These are phyloP conservation scores for Alternaria gaisen DNA, from an alignment of 2,329 filamentous ascomycete species.

Conservation along the genomic window DNA sequence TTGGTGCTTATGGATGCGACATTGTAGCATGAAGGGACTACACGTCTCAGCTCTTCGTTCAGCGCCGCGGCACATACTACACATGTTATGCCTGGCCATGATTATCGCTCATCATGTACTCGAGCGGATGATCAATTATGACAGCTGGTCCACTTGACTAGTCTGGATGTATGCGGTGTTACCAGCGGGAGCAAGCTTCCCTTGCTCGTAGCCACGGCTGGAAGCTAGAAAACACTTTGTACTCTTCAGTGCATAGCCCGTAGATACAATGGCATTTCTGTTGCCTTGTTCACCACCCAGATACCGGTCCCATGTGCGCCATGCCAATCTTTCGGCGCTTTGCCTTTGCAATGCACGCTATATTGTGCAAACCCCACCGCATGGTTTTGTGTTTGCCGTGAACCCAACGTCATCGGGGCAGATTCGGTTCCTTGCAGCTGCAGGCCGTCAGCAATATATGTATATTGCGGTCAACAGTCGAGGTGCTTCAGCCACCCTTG, in stretches of 20 bases:
- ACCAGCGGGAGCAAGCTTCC: constrained; percentile 5
- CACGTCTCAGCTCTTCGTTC: constrained; percentile 1
- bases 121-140: constrained; percentile 7
- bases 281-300: constrained; percentile 1
- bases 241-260: constrained; percentile 6
- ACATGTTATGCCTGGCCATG: background rate
- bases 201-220: constrained; percentile 2
- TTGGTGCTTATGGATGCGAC: constrained; percentile 7
- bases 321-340: background rate
- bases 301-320: background rate
- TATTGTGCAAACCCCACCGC: constrained; percentile 24
- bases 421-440: constrained; percentile 19
- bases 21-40: constrained; percentile 2
- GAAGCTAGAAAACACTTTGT: constrained; percentile 7
- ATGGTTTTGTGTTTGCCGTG: constrained; percentile 23
- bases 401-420: constrained; percentile 22
- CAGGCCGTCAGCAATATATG: constrained; percentile 35
- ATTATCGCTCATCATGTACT: constrained; percentile 1
- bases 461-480: constrained; percentile 28
- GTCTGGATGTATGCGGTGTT: constrained; percentile 11
- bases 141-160: constrained; percentile 7
- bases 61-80: constrained; percentile 1
- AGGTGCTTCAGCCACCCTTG: constrained; percentile 36
- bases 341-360: background rate
- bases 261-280: constrained; percentile 14